Percentiles rank a stretch among this genome's conserved stretches.
Evolutionary conservation across 495 filamentous ascomycete species (phyloP).

Genomic region (Lindgomyces ingoldianus): DNA sequence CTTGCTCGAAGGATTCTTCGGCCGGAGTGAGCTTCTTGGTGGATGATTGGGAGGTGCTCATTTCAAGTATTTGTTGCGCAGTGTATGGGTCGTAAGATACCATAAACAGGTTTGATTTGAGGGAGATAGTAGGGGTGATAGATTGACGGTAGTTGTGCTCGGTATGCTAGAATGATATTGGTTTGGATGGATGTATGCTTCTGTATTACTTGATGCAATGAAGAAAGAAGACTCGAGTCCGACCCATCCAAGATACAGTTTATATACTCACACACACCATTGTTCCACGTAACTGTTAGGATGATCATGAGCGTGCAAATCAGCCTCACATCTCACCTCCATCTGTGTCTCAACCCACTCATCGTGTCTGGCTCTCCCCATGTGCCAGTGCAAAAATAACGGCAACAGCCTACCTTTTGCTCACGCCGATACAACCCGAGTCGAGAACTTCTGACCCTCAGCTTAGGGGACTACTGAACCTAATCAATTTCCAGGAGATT

Average conservation of each 20-base stretch:
- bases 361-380: neutral
- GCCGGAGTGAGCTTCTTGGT: neutral
- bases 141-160: neutral
- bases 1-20: constrained; percentile 8
- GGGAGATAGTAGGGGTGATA: neutral
- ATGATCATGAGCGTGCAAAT: neutral
- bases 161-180: neutral
- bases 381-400: neutral
- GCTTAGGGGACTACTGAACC: neutral
- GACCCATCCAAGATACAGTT: neutral
- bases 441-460: neutral
- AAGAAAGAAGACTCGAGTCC: neutral
- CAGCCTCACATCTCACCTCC: neutral
- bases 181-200: neutral
- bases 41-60: neutral
- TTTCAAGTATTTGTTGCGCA: constrained; percentile 10
- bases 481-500: neutral
- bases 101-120: constrained; percentile 3
- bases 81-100: constrained; percentile 27
- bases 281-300: neutral
- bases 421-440: neutral
- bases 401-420: too few relatives aligned
- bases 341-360: neutral
- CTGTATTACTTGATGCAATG: neutral
- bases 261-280: neutral